phyloP scores from a whole-genome alignment of 1,284 basidiomycete species.

The Wallemia mellicola region DNA sequence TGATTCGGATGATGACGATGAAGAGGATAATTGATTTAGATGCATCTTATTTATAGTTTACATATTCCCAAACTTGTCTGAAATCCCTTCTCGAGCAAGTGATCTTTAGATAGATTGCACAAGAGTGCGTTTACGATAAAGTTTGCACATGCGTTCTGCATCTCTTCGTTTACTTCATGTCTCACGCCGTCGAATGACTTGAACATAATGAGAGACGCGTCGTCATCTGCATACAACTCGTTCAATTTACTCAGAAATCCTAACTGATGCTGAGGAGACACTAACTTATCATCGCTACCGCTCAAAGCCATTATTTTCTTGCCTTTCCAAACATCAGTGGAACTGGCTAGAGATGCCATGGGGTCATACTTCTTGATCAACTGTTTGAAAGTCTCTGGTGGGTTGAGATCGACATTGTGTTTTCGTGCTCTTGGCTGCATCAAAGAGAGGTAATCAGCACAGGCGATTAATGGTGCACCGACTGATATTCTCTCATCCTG shows the following conservation, averaged over 20 bases:
- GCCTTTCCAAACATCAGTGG: constrained; percentile 27
- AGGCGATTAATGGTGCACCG: constrained; percentile 42
- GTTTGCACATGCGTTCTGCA: constrained; percentile 22
- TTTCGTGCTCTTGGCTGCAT: constrained; percentile 27
- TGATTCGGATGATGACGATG: background rate
- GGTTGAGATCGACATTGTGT: constrained; percentile 19
- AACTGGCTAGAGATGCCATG: constrained; percentile 7
- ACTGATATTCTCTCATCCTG: constrained; percentile 35
- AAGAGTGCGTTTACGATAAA: constrained; percentile 17
- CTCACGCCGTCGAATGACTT: constrained; percentile 23
- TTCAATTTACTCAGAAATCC: constrained; percentile 26
- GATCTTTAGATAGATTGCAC: background rate
- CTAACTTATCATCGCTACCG: constrained; percentile 23
- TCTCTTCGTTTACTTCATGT: constrained; percentile 24
- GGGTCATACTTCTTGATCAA: constrained; percentile 9
- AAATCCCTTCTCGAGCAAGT: background rate
- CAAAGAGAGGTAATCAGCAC: constrained; percentile 37
- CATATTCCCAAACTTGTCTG: background rate
- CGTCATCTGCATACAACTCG: constrained; percentile 16
- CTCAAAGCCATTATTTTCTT: constrained; percentile 40
- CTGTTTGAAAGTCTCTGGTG: constrained; percentile 15
- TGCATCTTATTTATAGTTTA: background rate
- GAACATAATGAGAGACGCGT: constrained; percentile 21
- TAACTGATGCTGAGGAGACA: constrained; percentile 29
- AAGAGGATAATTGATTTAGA: constrained; percentile 1